Conservation (phyloP, 331 rosid species). For the Arachis monticola region DNA sequence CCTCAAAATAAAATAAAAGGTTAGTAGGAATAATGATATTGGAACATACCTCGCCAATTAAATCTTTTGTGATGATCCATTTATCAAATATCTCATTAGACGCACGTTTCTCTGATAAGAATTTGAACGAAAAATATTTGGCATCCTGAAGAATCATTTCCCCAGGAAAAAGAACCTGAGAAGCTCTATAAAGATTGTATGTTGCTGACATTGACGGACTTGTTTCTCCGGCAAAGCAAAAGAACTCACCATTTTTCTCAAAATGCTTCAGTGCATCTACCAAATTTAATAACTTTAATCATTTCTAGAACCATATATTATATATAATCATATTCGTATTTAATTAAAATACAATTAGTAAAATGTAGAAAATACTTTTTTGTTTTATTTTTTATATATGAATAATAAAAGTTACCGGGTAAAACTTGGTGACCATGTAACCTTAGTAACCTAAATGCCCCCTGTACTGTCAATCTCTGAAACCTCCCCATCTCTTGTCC, state of each 20-base stretch:
- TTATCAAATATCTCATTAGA: conserved; percentile 71
- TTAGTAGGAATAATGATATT: not conserved
- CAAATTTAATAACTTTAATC: not conserved
- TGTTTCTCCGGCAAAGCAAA: conserved; percentile 77
- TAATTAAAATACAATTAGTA: not conserved
- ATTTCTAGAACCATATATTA: too few species aligned
- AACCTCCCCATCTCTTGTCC: conserved; percentile 81
- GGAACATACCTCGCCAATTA: conserved; percentile 76
- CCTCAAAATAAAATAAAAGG: too few species aligned
- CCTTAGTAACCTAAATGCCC: conserved; percentile 82
- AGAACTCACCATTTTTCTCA: conserved; percentile 65
- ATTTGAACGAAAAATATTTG: conserved; percentile 56
- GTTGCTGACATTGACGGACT: conserved; percentile 82
- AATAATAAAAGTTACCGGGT: conserved; percentile 46
- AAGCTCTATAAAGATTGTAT: conserved; percentile 75
- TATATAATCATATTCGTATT: not conserved
- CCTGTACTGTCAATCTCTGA: conserved; percentile 87
- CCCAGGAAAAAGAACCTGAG: conserved; percentile 69
- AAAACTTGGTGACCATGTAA: conserved; percentile 75
- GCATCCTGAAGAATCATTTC: conserved; percentile 79
- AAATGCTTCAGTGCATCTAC: conserved; percentile 75
- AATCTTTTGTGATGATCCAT: conserved; percentile 88
- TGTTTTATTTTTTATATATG: too few species aligned
- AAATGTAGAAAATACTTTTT: too few species aligned
- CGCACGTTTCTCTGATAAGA: conserved; percentile 59